Evolutionary conservation across 768 basidiomycete species (phyloP), one percentile per base, ranked within the genome.

Genomic region (Lactarius trivialis): DNA sequence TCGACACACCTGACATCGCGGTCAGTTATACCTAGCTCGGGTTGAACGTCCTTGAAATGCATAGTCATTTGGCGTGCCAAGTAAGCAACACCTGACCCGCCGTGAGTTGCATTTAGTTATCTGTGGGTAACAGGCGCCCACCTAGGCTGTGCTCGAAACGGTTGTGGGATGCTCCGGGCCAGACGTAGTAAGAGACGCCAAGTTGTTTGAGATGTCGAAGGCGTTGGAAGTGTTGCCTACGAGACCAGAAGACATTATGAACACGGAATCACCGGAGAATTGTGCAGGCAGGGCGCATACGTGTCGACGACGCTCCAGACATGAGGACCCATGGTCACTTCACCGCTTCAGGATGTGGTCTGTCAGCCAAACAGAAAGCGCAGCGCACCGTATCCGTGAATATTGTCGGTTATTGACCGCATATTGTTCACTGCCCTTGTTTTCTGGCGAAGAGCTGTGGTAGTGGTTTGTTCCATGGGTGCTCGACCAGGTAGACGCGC

Each of bases 111-210:
- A 32, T 37, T 26, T 15, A 61, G 61, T 45, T 43, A 7, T 37
- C 37, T 1, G 0, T 56, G 21, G 45, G 4, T 28, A 21, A 49
- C 11, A 60, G 14, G 7, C 41, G 63, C 72, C 26, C 55, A 87
- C 91, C 91, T n/a, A 93, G 75, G 64, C 81, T 86, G 69, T 93
- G 91, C 67, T 93, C 91, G 66, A 93, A 92, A 0, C 91, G 82
- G 61, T 85, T 91, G 68, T 93, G 91, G 0, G 86, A 81, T 0
- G 88, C 91, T 2, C 88, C 82, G 0, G 86, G 83, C 82, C 87
- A 93, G 32, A 93, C 87, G 64, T 81, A 83, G 65, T 83, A 85
- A 0, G 87, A 81, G 5, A 86, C 82, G 0, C 91, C 91, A 8
- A 93, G 82, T 69, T 93, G 91, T 65, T 92, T 91, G 68, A 93